Evolutionary conservation across 2,329 filamentous ascomycete genomes (phyloP), one percentile per base, ranked within the genome.

Genomic region (Talaromyces sp.): DNA sequence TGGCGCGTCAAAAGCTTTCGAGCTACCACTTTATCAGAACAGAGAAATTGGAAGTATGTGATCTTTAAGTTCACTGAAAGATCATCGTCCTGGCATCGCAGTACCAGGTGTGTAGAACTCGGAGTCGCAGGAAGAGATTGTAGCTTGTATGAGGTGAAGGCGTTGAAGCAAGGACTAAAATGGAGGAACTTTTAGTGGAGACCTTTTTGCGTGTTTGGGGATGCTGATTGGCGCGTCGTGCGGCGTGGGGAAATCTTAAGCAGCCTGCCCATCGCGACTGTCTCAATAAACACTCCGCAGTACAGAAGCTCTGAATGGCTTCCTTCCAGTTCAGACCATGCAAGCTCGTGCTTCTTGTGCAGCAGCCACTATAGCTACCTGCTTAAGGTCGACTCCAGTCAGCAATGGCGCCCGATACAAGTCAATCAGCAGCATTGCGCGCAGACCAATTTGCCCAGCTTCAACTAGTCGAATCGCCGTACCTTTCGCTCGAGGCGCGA

Each of bases 401-500:
- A 6, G 35, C 25, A 59, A 37, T 54, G 13, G 17, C 35, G n/a
- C 25, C 8, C 15, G 33, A 47, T 33, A 63, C 11, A 47, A 43
- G 39, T 15, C 54, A 25, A 41, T 66, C 54, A 58, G 35, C 45
- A 33, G n/a, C 13, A 52, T 39, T 35, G 50, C 70, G 61, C 69
- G 67, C 50, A 47, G 39, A n/a, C 64, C 61, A 35, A 49, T 52
- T 35, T 49, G 58, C 39, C 56, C 47, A 62, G 60, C 61, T 61
- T 63, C 67, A 45, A 63, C 52, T 57, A 57, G 70, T 27, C 63
- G 19, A 56, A 22, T 68, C 27, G 64, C 68, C 35, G 50, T 66
- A 43, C 33, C 19, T n/a, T 62, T 56, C 49, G 69, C 69, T 56
- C 71, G 76, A 69, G 70, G 72, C 49, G 77, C 77, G 57, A 80